Base-by-base conservation (phyloP, 768 basidiomycete species). In the Tulasnella sp. region DNA sequence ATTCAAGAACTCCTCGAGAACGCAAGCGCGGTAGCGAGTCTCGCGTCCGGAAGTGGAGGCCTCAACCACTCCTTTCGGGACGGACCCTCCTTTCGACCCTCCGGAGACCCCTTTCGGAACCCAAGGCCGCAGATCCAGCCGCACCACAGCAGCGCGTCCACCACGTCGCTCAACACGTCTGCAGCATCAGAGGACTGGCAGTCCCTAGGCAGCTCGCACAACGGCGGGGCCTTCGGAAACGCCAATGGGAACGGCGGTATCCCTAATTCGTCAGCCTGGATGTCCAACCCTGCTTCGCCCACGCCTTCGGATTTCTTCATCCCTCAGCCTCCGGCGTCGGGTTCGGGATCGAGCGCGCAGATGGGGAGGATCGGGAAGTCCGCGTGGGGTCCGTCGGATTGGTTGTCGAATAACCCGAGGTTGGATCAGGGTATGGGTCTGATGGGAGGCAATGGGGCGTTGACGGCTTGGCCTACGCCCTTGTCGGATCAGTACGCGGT, bases 311-410 rank as follows among this genome's bases (percentile, higher is more conserved):
- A 74, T 19, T 65, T 71, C 70, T 40, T 67, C 42, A 70, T 65
- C 39, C 19, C 69, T 44, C 36, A 42, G n/a, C 72, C 72, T 35
- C 67, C 72, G 1, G 2, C 37, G 29, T 59, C 26, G 5, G n/a
- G n/a, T n/a, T n/a, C n/a, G n/a, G n/a, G n/a, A n/a, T 29, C 52
- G 52, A 59, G 22, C 52, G 17, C 71, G 6, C 39, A 39, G 17
- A 35, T 29, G 26, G 39, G 47, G 39, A n/a, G 73, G 40, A 74
- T 74, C 64, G 74, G 74, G 22, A 74, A 74, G 36, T 74, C 74
- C 29, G 73, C 75, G 35, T 75, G 75, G 75, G 74, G 73, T 69
- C 74, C 75, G 36, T 41, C 36, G 19, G 69, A 73, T 41, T 75
- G 75, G 75, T 47, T 75, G 19, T 72, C 75, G 34, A 74, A 62